These are phyloP conservation scores for Hypericum androsaemum DNA, from an alignment of 345 rosid species.

Conservation along the genomic window DNA sequence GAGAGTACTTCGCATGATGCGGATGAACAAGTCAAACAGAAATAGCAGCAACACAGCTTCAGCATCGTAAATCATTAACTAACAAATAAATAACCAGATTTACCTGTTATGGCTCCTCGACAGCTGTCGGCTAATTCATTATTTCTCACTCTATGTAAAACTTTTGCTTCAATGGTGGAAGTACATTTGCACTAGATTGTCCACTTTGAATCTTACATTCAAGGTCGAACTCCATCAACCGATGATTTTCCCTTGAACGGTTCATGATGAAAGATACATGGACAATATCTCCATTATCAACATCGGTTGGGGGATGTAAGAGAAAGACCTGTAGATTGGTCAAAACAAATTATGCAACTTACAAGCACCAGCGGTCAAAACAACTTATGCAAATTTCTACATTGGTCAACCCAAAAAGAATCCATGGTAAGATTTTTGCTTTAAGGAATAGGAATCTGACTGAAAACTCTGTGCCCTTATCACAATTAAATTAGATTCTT, in stretches of 20 bases:
- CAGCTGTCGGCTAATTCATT: no score
- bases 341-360: neutral
- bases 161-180: constrained; percentile 41
- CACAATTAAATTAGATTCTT: neutral
- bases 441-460: no score
- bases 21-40: no score
- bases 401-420: no score
- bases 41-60: no score
- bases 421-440: no score
- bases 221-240: constrained; percentile 81
- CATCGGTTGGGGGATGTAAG: constrained; percentile 36
- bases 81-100: no score
- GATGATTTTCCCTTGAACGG: constrained; percentile 77
- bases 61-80: no score
- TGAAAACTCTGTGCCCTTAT: neutral
- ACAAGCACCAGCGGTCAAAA: no score
- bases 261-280: constrained; percentile 58
- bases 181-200: constrained; percentile 41
- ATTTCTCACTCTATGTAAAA: constrained; percentile 60
- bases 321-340: constrained; percentile 58
- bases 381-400: no score
- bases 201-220: constrained; percentile 33
- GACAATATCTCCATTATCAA: constrained; percentile 49
- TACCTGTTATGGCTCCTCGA: no score
- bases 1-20: no score